Conservation (phyloP, 257 asterid species). For the Nicotiana benthamiana region DNA sequence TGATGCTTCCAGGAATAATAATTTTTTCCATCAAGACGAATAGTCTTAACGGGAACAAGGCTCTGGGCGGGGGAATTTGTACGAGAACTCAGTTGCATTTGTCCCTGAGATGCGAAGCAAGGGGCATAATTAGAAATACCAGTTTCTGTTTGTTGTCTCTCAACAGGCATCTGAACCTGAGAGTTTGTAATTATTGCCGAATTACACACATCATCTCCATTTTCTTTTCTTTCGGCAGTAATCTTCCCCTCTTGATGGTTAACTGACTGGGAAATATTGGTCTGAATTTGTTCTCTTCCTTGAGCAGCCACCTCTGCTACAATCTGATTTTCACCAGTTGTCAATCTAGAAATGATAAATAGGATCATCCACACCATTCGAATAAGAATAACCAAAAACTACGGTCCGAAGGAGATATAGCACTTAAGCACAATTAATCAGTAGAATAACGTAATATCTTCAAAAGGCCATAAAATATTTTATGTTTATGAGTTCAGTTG, state of each 20-base stretch:
- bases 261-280: conserved; percentile 14
- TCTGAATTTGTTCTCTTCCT: conserved; percentile 22
- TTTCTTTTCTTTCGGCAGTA: not conserved
- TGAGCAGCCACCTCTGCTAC: conserved; percentile 7
- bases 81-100: conserved; percentile 3
- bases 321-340: conserved; percentile 25
- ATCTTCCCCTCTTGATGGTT: conserved; percentile 8
- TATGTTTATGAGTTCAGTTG: not conserved
- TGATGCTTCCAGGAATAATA: conserved; percentile 60
- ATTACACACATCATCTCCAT: not conserved
- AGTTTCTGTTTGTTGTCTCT: conserved; percentile 11
- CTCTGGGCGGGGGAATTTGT: conserved; percentile 7
- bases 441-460: too few species aligned
- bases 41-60: conserved; percentile 43
- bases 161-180: conserved; percentile 14
- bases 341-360: conserved; percentile 17
- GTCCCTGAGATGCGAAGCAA: conserved; percentile 20
- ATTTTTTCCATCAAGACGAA: conserved; percentile 53
- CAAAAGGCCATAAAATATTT: not conserved
- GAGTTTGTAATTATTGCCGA: not conserved
- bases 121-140: conserved; percentile 13
- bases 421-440: too few species aligned
- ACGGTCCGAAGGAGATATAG: too few species aligned
- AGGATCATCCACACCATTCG: not conserved
- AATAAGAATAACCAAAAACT: not conserved